A percentile compares a stretch with the other conserved stretches of the same genome.
Conservation (phyloP, 2,329 filamentous ascomycete genomes). For the Phyllosticta citribraziliensis region DNA sequence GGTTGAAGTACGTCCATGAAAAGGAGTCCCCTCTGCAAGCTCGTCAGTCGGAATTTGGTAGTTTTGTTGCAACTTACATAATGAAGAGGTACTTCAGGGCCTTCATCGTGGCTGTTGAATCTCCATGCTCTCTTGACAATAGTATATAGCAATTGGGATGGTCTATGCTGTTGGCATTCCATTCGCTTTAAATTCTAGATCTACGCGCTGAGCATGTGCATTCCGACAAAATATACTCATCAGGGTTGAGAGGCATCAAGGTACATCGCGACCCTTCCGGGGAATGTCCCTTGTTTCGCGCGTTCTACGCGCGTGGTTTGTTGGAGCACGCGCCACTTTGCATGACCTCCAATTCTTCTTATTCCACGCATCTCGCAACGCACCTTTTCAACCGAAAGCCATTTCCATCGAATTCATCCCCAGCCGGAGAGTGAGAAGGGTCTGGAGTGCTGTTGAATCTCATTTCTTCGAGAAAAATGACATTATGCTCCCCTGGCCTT, state of each 20-base stretch:
- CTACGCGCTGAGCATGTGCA: neutral
- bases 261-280: neutral
- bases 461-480: constrained; percentile 74
- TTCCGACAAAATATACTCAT: neutral
- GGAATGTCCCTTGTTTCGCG: neutral
- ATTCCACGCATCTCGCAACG: too few species aligned
- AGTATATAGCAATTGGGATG: neutral
- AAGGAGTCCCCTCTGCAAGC: constrained; percentile 16
- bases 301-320: neutral
- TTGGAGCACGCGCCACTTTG: neutral
- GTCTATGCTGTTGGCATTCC: neutral
- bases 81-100: neutral
- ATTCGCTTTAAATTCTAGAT: neutral
- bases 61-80: neutral
- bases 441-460: neutral
- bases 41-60: neutral
- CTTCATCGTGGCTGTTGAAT: neutral
- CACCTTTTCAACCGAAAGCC: neutral
- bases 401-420: neutral
- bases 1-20: constrained; percentile 15
- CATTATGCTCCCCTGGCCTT: constrained; percentile 73
- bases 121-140: neutral
- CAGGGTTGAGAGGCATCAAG: neutral
- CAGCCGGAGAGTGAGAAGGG: neutral
- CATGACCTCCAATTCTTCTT: neutral